Evolutionary conservation across 345 rosid genomes (phyloP).

Genomic region (Murraya koenigii): DNA sequence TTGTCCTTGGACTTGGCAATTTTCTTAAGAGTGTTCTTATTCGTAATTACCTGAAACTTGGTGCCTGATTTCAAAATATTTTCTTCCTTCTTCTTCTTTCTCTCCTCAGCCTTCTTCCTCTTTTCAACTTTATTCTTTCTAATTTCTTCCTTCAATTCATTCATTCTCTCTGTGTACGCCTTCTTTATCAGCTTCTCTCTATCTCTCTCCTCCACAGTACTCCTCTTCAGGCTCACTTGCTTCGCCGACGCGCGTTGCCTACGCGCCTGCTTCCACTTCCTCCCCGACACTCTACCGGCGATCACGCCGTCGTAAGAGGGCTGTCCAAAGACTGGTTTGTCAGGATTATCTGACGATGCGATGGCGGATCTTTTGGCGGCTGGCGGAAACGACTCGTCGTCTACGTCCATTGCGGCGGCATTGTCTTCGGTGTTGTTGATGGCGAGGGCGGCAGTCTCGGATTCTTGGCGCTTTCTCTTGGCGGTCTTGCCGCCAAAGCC

Average conservation of each 20-base stretch:
- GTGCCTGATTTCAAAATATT: slow-evolving; percentile 76
- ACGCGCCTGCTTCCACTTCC: slow-evolving; percentile 78
- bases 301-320: slow-evolving; percentile 94
- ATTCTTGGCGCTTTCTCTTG: slow-evolving; percentile 73
- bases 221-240: slow-evolving; percentile 55
- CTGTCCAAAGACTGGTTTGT: slow-evolving; percentile 56
- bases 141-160: slow-evolving; percentile 82
- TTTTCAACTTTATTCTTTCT: slow-evolving; percentile 75
- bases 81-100: slow-evolving; percentile 88
- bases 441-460: slow-evolving; percentile 17
- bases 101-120: slow-evolving; percentile 80
- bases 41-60: slow-evolving; percentile 72
- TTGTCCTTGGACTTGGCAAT: slow-evolving; percentile 72
- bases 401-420: slow-evolving; percentile 58
- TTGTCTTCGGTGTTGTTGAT: slow-evolving; percentile 18
- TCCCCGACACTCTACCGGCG: slow-evolving; percentile 82
- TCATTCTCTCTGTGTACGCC: slow-evolving; percentile 72
- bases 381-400: slow-evolving; percentile 39
- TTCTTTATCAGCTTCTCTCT: slow-evolving; percentile 70
- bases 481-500: slow-evolving; percentile 94
- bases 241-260: slow-evolving; percentile 68
- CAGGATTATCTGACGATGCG: slow-evolving; percentile 60
- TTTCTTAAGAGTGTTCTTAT: slow-evolving; percentile 83
- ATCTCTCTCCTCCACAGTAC: slow-evolving; percentile 57
- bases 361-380: slow-evolving; percentile 77